These are phyloP conservation scores for Fusarium keratoplasticum DNA, from an alignment of 2,329 filamentous ascomycete species.

Conservation along the genomic window DNA sequence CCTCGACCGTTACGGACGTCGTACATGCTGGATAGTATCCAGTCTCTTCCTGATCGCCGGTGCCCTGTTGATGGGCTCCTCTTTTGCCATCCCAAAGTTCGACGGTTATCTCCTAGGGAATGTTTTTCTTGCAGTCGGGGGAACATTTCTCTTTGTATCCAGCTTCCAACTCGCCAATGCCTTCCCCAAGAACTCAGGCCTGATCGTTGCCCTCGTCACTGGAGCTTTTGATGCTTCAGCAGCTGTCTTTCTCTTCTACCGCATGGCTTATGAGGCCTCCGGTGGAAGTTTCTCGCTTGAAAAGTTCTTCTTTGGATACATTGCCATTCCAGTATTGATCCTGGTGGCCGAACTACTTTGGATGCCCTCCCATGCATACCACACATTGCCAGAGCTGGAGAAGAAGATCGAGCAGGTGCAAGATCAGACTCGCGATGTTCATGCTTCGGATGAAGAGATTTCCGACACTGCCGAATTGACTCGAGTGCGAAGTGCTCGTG, in stretches of 20 bases:
- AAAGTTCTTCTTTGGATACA: constrained; percentile 56
- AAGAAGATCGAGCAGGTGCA: constrained; percentile 53
- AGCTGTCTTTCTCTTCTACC: constrained; percentile 80
- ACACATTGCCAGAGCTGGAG: constrained; percentile 53
- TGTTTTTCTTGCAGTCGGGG: constrained; percentile 79
- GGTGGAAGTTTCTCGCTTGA: constrained; percentile 50
- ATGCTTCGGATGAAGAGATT: constrained; percentile 67
- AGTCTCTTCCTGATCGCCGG: constrained; percentile 75
- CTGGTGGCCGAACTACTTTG: constrained; percentile 51
- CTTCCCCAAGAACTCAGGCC: constrained; percentile 78
- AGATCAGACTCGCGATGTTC: constrained; percentile 55
- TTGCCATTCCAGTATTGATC: constrained; percentile 51
- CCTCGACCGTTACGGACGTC: constrained; percentile 83
- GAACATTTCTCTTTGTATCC: constrained; percentile 83
- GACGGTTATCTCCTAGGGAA: constrained; percentile 82
- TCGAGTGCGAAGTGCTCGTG: constrained; percentile 55
- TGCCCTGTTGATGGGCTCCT: constrained; percentile 78
- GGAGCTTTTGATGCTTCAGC: constrained; percentile 86
- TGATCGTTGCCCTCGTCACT: constrained; percentile 81
- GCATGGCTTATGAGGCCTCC: constrained; percentile 73
- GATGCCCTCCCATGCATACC: constrained; percentile 56
- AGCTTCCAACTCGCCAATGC: constrained; percentile 86
- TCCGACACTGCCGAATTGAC: constrained; percentile 59
- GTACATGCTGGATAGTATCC: constrained; percentile 79
- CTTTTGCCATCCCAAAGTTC: constrained; percentile 68